Percentiles rank a stretch among this genome's conserved stretches.
phyloP scores from a whole-genome alignment of 371 early-diverging fungal genomes.

The Gilbertella persicaria region DNA sequence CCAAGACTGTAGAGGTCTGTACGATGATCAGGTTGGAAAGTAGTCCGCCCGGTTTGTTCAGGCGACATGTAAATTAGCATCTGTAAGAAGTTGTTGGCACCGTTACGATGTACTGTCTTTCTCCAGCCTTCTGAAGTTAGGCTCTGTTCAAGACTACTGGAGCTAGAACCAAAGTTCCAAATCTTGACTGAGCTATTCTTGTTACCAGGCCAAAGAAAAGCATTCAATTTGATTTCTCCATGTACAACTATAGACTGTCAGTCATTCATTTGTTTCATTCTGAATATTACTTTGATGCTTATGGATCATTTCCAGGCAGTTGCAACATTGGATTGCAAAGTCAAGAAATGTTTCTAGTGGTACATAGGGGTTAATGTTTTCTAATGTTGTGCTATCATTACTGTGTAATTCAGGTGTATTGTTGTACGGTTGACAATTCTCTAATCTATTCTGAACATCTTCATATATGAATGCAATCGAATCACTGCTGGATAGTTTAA shows the following conservation, averaged over 20 bases:
- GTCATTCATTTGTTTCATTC: not conserved
- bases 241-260: constrained; percentile 33
- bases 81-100: constrained; percentile 34
- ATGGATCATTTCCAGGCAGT: constrained; percentile 48
- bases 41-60: constrained; percentile 62
- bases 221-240: constrained; percentile 47
- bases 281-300: constrained; percentile 39
- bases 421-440: constrained; percentile 26
- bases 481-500: constrained; percentile 24
- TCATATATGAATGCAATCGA: constrained; percentile 43
- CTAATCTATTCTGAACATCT: constrained; percentile 37
- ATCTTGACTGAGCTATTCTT: constrained; percentile 29
- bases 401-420: constrained; percentile 15
- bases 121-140: constrained; percentile 51
- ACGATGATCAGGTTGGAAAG: constrained; percentile 61
- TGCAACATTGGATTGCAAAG: constrained; percentile 50
- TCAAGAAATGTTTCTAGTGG: constrained; percentile 33
- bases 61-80: constrained; percentile 54
- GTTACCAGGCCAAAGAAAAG: constrained; percentile 43
- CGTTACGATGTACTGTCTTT: constrained; percentile 39
- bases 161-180: constrained; percentile 50
- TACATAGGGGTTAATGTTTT: not conserved
- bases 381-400: not conserved
- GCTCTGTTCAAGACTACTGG: constrained; percentile 42
- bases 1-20: constrained; percentile 65